Evolutionary conservation across 306 rosid species (phyloP).

Genomic region (Lablab purpureus): DNA sequence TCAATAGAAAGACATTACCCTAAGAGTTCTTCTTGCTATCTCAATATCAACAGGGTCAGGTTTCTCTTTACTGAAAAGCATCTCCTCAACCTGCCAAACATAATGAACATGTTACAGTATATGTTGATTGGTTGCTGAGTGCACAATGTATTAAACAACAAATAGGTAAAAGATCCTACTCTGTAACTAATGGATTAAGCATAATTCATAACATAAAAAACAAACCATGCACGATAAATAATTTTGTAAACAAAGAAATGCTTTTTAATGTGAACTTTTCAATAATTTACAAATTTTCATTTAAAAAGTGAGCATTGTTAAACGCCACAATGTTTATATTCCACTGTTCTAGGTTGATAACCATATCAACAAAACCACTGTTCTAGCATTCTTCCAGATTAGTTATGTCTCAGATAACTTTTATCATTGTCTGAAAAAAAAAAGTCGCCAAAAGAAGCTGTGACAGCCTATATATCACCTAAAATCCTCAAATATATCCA

Average conservation of each 20-base stretch:
- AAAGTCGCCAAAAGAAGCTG: not conserved
- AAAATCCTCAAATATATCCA: not conserved
- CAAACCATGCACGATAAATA: constrained; percentile 25
- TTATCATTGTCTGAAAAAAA: not conserved
- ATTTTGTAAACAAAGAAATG: not conserved
- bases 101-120: not conserved
- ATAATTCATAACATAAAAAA: not conserved
- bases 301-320: not conserved
- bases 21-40: constrained; percentile 45
- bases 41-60: constrained; percentile 45
- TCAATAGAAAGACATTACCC: constrained; percentile 41
- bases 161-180: not conserved
- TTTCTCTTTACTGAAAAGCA: constrained; percentile 43
- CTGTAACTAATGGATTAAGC: not conserved
- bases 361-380: constrained; percentile 9
- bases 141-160: not conserved
- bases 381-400: not conserved
- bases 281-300: not conserved
- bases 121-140: constrained; percentile 7
- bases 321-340: not conserved
- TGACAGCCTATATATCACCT: not conserved
- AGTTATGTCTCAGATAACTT: not conserved
- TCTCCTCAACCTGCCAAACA: constrained; percentile 49
- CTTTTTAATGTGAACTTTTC: constrained; percentile 1
- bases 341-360: not conserved